Evolutionary conservation across 2,329 filamentous ascomycete species (phyloP).

Genomic region (Capronia epimyces): DNA sequence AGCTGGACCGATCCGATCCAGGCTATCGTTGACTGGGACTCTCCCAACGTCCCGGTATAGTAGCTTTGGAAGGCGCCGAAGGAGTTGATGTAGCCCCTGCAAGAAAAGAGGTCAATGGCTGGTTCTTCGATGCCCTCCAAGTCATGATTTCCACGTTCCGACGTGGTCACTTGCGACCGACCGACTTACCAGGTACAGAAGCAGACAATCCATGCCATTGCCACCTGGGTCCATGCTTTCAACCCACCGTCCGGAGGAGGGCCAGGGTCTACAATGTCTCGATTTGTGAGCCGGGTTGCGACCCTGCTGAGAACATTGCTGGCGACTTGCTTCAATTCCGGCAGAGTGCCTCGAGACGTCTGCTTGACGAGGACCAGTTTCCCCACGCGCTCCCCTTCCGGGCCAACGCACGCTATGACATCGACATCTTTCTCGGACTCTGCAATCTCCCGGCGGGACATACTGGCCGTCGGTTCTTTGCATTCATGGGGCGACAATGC

Average conservation of each 20-base stretch:
- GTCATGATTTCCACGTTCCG: background rate
- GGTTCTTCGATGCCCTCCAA: too few species aligned
- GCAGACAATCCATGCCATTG: conserved; percentile 49
- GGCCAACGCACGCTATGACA: conserved; percentile 7
- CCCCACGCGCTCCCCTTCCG: background rate
- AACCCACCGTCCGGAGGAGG: conserved; percentile 36
- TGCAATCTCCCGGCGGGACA: conserved; percentile 18
- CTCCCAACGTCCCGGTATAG: conserved; percentile 41
- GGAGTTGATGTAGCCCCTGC: conserved; percentile 45
- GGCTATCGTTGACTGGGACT: conserved; percentile 46
- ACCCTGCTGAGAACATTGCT: conserved; percentile 21
- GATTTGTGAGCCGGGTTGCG: conserved; percentile 19
- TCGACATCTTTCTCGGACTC: conserved; percentile 18
- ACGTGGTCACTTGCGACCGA: background rate
- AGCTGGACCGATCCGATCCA: conserved; percentile 51
- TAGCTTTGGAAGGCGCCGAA: conserved; percentile 54
- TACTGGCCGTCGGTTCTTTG: background rate
- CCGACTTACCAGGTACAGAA: conserved; percentile 49
- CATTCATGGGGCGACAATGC: conserved; percentile 1
- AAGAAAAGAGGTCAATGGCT: background rate
- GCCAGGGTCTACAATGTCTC: conserved; percentile 22
- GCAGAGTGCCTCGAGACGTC: conserved; percentile 3
- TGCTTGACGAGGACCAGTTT: conserved; percentile 9
- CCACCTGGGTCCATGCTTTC: conserved; percentile 53
- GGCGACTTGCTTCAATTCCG: conserved; percentile 10